Conservation (phyloP, 495 filamentous ascomycete species). For the Aspergillus affinis region DNA sequence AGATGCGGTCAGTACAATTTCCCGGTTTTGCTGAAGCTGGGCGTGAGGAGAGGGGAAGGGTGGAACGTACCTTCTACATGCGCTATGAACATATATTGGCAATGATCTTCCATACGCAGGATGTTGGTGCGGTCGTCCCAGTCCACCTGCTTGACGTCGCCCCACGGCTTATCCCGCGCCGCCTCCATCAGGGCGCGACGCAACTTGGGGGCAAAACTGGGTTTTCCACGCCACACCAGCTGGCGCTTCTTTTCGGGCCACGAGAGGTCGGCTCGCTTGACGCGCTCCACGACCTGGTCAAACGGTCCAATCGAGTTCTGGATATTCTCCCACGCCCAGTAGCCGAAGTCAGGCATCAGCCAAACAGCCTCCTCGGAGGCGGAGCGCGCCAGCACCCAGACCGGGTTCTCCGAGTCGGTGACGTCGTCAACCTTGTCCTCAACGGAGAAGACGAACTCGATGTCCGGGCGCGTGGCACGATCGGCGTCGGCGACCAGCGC, state of each 20-base stretch:
- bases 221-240: slow-evolving; percentile 68
- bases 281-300: slow-evolving; percentile 53
- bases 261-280: slow-evolving; percentile 33
- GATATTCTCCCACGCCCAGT: slow-evolving; percentile 69
- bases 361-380: slow-evolving; percentile 50
- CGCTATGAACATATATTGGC: slow-evolving; percentile 56
- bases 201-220: slow-evolving; percentile 44
- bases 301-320: slow-evolving; percentile 59
- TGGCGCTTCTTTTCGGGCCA: slow-evolving; percentile 54
- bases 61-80: slow-evolving; percentile 54
- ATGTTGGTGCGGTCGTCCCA: slow-evolving; percentile 45
- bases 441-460: slow-evolving; percentile 59
- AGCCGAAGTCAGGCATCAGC: slow-evolving; percentile 78
- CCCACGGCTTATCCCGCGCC: slow-evolving; percentile 51
- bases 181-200: slow-evolving; percentile 50
- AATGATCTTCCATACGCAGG: slow-evolving; percentile 54
- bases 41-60: not conserved
- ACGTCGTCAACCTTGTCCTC: slow-evolving; percentile 52
- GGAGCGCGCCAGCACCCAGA: slow-evolving; percentile 53
- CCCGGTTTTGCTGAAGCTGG: not conserved
- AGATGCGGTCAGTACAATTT: not conserved
- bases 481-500: slow-evolving; percentile 43
- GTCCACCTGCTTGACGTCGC: slow-evolving; percentile 52
- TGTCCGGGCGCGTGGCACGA: slow-evolving; percentile 53
- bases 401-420: slow-evolving; percentile 43